These are phyloP conservation scores for Curvularia hawaiiensis DNA, from an alignment of 2,329 filamentous ascomycete species.

Conservation along the genomic window DNA sequence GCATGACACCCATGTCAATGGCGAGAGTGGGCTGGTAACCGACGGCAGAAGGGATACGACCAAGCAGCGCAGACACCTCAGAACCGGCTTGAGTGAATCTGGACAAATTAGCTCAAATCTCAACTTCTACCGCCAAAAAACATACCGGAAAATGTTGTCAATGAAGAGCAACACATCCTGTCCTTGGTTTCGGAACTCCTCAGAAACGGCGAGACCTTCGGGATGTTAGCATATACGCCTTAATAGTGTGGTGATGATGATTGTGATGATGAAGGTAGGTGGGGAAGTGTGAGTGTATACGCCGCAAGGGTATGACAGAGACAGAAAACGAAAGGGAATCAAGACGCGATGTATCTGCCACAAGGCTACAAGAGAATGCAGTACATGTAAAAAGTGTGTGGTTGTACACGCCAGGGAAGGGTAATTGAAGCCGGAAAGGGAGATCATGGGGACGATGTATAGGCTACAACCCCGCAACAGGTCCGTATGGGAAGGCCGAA, in stretches of 20 bases:
- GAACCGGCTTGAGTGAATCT: slow-evolving; percentile 76
- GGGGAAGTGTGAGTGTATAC: background rate
- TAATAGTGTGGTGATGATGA: background rate
- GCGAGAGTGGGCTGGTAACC: slow-evolving; percentile 72
- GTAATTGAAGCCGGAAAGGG: no score
- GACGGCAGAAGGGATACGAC: slow-evolving; percentile 99
- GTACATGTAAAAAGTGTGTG: background rate
- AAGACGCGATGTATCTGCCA: background rate
- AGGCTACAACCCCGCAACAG: no score
- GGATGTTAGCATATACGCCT: background rate
- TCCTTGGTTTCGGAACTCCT: slow-evolving; percentile 83
- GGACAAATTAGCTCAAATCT: background rate
- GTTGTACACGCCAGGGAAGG: background rate
- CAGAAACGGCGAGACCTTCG: background rate
- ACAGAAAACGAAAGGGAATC: background rate
- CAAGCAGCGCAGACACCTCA: slow-evolving; percentile 98
- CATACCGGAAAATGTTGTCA: slow-evolving; percentile 92
- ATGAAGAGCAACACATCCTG: slow-evolving; percentile 99
- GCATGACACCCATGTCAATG: slow-evolving; percentile 62
- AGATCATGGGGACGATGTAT: no score
- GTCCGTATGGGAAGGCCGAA: no score
- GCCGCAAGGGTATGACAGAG: background rate
- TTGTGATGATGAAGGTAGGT: background rate
- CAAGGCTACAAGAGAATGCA: background rate
- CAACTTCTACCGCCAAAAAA: background rate